Evolutionary conservation across 1,284 basidiomycete genomes (phyloP).

Genomic region (Peniophora sp.): DNA sequence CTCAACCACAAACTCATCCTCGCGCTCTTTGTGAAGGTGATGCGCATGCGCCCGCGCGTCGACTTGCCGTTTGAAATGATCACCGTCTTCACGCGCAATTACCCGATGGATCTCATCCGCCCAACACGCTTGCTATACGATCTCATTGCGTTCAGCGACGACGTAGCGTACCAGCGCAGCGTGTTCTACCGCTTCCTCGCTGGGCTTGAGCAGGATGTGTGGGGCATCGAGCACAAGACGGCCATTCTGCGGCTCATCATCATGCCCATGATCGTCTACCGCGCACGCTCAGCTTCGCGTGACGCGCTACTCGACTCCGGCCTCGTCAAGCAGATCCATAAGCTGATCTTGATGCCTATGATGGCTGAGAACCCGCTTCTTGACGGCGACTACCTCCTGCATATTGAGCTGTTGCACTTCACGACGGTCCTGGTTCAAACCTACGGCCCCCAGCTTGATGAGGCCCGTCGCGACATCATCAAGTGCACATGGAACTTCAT

Average conservation of each 20-base stretch:
- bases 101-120: conserved; percentile 77
- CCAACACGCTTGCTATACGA: conserved; percentile 87
- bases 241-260: conserved; percentile 83
- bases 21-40: conserved; percentile 69
- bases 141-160: conserved; percentile 68
- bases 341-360: conserved; percentile 77
- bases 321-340: conserved; percentile 65
- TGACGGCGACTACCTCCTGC: conserved; percentile 73
- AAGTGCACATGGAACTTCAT: conserved; percentile 93
- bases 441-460: conserved; percentile 70
- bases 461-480: conserved; percentile 90
- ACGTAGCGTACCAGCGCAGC: conserved; percentile 69
- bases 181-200: conserved; percentile 81
- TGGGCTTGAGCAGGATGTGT: conserved; percentile 68
- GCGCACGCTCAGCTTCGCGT: conserved; percentile 49
- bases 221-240: conserved; percentile 77
- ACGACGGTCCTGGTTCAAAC: conserved; percentile 87
- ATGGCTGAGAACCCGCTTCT: conserved; percentile 46
- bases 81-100: conserved; percentile 74
- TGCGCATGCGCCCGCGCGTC: conserved; percentile 65
- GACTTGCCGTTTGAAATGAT: conserved; percentile 89
- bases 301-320: conserved; percentile 63
- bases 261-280: conserved; percentile 82
- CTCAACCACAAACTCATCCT: conserved; percentile 68
- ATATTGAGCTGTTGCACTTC: conserved; percentile 87